A percentile compares a stretch with the other conserved stretches of the same genome.
Evolutionary conservation across 1,284 basidiomycete genomes (phyloP).

Genomic region (Sporisorium scitamineum): DNA sequence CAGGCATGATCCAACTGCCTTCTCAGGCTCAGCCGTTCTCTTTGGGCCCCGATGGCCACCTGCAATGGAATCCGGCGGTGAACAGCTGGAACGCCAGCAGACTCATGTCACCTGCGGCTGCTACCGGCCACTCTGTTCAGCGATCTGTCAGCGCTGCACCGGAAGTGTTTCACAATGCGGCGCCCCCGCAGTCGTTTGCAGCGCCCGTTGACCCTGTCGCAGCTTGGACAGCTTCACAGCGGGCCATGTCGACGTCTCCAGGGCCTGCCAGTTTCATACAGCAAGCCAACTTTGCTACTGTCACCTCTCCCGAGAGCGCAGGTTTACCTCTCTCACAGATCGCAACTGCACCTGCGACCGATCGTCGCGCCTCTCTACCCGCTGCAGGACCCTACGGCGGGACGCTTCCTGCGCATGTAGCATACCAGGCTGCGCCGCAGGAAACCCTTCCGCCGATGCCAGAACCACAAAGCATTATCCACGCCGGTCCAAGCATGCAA

Average conservation of each 20-base stretch:
- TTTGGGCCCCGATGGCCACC: conserved; percentile 24
- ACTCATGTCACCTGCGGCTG: conserved; percentile 25
- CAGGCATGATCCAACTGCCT: conserved; percentile 50
- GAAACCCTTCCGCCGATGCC: conserved; percentile 34
- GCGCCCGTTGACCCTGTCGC: conserved; percentile 9
- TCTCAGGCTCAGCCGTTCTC: conserved; percentile 37
- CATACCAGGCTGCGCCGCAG: conserved; percentile 2
- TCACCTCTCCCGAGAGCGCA: conserved; percentile 10
- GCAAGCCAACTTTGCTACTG: conserved; percentile 9
- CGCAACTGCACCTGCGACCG: background rate
- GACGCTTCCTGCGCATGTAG: conserved; percentile 10
- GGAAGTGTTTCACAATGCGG: conserved; percentile 33
- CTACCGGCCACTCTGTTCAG: conserved; percentile 25
- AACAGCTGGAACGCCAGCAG: conserved; percentile 47
- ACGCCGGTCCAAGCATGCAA: conserved; percentile 3
- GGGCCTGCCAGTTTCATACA: conserved; percentile 18
- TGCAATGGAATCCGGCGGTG: conserved; percentile 39
- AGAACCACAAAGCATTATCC: conserved; percentile 26
- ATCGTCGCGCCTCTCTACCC: conserved; percentile 23
- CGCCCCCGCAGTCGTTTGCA: conserved; percentile 6
- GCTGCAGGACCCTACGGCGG: conserved; percentile 14
- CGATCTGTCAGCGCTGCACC: conserved; percentile 54
- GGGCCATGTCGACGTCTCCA: conserved; percentile 44
- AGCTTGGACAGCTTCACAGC: conserved; percentile 37
- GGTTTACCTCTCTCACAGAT: conserved; percentile 2